Evolutionary conservation across 352 stramenopile genomes (phyloP).

Genomic region (Phytopythium mirpurense): DNA sequence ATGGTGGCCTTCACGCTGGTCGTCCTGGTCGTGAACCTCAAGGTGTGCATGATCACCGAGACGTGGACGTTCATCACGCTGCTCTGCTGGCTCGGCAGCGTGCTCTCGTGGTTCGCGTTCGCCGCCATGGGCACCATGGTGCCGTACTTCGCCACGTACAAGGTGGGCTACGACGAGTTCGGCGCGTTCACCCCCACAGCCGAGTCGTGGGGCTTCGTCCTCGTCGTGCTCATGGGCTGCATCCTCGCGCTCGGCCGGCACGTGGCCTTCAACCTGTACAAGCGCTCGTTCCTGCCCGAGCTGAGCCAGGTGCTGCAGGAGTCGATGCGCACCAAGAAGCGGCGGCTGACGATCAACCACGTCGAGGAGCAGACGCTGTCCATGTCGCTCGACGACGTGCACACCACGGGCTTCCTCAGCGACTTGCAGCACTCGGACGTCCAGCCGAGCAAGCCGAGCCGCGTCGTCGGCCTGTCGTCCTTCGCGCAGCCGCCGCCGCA

Average conservation of each 20-base stretch:
- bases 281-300: slow-evolving; percentile 71
- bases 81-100: slow-evolving; percentile 51
- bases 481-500: slow-evolving; percentile 16
- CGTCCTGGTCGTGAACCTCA: slow-evolving; percentile 93
- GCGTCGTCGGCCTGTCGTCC: slow-evolving; percentile 2
- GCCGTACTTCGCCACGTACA: slow-evolving; percentile 52
- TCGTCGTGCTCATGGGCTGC: slow-evolving; percentile 68
- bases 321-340: slow-evolving; percentile 34
- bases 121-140: slow-evolving; percentile 50
- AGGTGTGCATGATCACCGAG: slow-evolving; percentile 85
- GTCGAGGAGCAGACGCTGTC: slow-evolving; percentile 69
- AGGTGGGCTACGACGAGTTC: slow-evolving; percentile 79
- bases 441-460: slow-evolving; percentile 26
- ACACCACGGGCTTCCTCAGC: slow-evolving; percentile 36
- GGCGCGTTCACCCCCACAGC: slow-evolving; percentile 58
- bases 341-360: slow-evolving; percentile 67
- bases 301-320: slow-evolving; percentile 68
- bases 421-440: slow-evolving; percentile 48
- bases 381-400: slow-evolving; percentile 73
- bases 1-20: slow-evolving; percentile 90
- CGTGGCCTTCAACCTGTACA: slow-evolving; percentile 76
- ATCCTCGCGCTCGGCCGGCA: slow-evolving; percentile 63
- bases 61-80: slow-evolving; percentile 69
- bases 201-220: slow-evolving; percentile 44
- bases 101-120: slow-evolving; percentile 69